These are phyloP conservation scores for Colletotrichum sp. DNA, from an alignment of 2,329 filamentous ascomycete genomes.

Conservation along the genomic window DNA sequence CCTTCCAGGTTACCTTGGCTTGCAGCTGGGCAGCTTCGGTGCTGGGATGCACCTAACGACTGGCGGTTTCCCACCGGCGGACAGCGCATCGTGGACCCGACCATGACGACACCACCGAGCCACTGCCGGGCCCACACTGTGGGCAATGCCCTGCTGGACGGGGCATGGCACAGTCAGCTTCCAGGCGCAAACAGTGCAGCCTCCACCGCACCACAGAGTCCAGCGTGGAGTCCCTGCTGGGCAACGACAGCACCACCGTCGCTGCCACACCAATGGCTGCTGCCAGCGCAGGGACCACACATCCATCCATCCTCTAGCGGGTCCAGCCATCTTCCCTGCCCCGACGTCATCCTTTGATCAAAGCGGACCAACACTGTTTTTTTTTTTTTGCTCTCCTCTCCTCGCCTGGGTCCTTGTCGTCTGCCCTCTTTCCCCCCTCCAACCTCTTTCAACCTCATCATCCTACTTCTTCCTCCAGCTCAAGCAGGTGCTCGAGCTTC, in stretches of 20 bases:
- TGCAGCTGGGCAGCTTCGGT: not conserved
- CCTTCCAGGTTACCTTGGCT: not conserved
- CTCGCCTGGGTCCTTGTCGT: not conserved
- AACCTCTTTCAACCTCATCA: not conserved
- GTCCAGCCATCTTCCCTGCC: not conserved
- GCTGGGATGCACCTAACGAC: not conserved
- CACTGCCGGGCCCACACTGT: slow-evolving; percentile 9
- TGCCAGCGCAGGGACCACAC: slow-evolving; percentile 5
- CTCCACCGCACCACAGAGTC: not conserved
- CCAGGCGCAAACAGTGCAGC: not conserved
- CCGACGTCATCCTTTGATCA: slow-evolving; percentile 11
- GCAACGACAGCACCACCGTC: slow-evolving; percentile 1
- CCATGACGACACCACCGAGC: slow-evolving; percentile 22
- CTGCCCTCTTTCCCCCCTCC: not conserved
- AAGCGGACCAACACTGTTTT: not conserved
- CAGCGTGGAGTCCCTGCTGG: not conserved
- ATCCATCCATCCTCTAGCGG: not conserved
- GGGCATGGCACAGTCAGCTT: not conserved
- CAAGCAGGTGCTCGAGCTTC: not conserved
- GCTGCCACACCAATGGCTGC: not conserved
- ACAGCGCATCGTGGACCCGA: slow-evolving; percentile 12
- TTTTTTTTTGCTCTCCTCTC: not conserved
- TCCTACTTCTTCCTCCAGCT: not conserved
- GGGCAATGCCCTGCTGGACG: not conserved
- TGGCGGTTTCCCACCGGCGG: not conserved